Evolutionary conservation across 2,329 filamentous ascomycete species (phyloP).

Genomic region (Gyromitra esculenta): DNA sequence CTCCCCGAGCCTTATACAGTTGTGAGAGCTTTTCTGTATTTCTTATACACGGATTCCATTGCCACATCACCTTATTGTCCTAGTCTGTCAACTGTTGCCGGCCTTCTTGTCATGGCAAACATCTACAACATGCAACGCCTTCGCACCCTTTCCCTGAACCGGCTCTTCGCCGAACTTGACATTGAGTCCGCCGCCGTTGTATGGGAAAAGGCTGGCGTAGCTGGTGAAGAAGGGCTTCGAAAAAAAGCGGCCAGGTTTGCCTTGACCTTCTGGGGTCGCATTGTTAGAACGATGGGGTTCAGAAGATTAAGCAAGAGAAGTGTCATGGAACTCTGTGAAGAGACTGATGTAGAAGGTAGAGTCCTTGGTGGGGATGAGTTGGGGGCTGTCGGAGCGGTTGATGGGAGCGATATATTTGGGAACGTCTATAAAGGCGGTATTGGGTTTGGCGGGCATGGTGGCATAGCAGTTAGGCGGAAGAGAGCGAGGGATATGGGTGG

Average conservation of each 20-base stretch:
- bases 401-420: slow-evolving; percentile 60
- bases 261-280: slow-evolving; percentile 91
- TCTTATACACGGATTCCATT: slow-evolving; percentile 96
- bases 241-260: slow-evolving; percentile 88
- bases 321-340: slow-evolving; percentile 89
- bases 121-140: slow-evolving; percentile 97
- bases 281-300: slow-evolving; percentile 90
- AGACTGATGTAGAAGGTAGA: slow-evolving; percentile 91
- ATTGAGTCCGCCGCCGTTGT: slow-evolving; percentile 94
- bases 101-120: slow-evolving; percentile 95
- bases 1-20: slow-evolving; percentile 95
- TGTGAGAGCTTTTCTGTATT: slow-evolving; percentile 93
- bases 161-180: slow-evolving; percentile 88
- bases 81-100: slow-evolving; percentile 83
- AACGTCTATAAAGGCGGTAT: slow-evolving; percentile 38
- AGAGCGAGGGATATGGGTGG: slow-evolving; percentile 35
- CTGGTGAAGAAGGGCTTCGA: slow-evolving; percentile 92
- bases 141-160: slow-evolving; percentile 87
- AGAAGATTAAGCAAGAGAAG: slow-evolving; percentile 79
- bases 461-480: slow-evolving; percentile 37
- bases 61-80: slow-evolving; percentile 69
- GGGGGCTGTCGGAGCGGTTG: slow-evolving; percentile 68
- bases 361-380: slow-evolving; percentile 89
- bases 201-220: slow-evolving; percentile 91
- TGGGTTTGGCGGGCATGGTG: slow-evolving; percentile 38